Evolutionary conservation across 208 protist genomes (phyloP).

Genomic region (Trypanosoma conorhini): DNA sequence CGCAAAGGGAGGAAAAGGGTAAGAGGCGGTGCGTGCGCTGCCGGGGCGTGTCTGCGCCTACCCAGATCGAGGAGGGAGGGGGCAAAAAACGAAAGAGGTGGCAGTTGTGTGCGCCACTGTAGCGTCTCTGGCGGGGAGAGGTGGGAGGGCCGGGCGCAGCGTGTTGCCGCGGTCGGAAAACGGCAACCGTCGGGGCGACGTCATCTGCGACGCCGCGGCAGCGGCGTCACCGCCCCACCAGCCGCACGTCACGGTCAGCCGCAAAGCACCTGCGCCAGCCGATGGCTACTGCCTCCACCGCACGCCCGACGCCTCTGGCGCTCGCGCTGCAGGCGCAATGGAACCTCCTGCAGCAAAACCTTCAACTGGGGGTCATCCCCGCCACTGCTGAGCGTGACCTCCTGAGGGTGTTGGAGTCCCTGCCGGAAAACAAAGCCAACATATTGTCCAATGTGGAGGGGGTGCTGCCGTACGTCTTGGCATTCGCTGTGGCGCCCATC

Average conservation of each 20-base stretch:
- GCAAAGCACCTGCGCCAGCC: no score
- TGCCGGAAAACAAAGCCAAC: constrained; percentile 28
- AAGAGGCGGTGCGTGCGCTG: background rate
- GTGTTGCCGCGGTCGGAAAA: background rate
- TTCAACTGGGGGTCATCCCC: constrained; percentile 18
- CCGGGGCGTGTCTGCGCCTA: background rate
- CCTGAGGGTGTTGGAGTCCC: constrained; percentile 34
- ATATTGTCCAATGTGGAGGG: constrained; percentile 46
- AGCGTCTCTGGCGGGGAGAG: background rate
- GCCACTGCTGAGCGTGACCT: constrained; percentile 34
- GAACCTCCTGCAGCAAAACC: constrained; percentile 42
- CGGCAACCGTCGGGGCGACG: background rate
- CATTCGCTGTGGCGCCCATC: constrained; percentile 57
- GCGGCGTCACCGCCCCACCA: background rate
- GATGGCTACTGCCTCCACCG: background rate
- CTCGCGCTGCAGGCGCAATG: constrained; percentile 53
- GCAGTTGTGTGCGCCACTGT: background rate
- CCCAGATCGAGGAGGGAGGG: background rate
- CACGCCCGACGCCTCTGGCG: constrained; percentile 33
- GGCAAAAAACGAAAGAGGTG: background rate
- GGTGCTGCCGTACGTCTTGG: constrained; percentile 60
- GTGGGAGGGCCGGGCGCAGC: background rate
- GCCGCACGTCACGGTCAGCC: background rate
- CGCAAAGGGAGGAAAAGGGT: background rate
- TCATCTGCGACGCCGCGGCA: background rate